Base-by-base conservation (phyloP, 495 filamentous ascomycete genomes). In the Penicillium antarcticum region DNA sequence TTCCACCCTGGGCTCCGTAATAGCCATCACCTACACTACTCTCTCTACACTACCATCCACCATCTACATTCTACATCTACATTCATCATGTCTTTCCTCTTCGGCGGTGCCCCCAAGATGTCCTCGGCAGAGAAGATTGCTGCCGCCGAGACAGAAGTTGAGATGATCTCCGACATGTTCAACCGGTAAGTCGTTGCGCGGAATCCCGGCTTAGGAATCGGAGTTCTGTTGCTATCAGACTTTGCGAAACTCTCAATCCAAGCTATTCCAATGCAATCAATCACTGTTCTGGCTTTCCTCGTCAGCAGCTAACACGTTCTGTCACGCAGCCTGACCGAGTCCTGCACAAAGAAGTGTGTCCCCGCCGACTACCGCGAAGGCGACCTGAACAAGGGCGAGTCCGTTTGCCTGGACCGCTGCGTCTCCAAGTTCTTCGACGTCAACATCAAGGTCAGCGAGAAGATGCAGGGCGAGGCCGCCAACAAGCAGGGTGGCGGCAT, bases 341-440 rank as follows among this genome's bases (percentile, higher is more conserved):
- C 90, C 48, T 98, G 94, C 80, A 82, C 85, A 51, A 82, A 85
- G 68, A 98, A 98, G 74, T 98, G 94, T 70, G 81, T 98, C 48
- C 91, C 91, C 51, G 77, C 71, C 58, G 84, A 90, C 53, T 98
- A 97, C 82, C 89, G 89, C 62, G 94, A 98, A 77, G 80, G 80
- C 64, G 95, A 97, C 51, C 83, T 98, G 54, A 94, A 95, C 81
- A 98, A 98, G 78, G 94, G 94, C 78, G 94, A 98, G 75, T 87
- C 87, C 47, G 94, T 97, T 57, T 98, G 94, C 75, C 83, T 98
- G 55, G 94, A 98, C 76, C 88, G 94, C 55, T 98, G 94, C 74
- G 85, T 92, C 33, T 79, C 87, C 65, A 98, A 98, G 78, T 97
- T 97, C 80, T 96, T 98, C 74, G 94, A 98, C 53, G 91, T 96